Evolutionary conservation across 2,329 filamentous ascomycete genomes (phyloP), one percentile per base, ranked within the genome.

Genomic region (Lomentospora prolificans): DNA sequence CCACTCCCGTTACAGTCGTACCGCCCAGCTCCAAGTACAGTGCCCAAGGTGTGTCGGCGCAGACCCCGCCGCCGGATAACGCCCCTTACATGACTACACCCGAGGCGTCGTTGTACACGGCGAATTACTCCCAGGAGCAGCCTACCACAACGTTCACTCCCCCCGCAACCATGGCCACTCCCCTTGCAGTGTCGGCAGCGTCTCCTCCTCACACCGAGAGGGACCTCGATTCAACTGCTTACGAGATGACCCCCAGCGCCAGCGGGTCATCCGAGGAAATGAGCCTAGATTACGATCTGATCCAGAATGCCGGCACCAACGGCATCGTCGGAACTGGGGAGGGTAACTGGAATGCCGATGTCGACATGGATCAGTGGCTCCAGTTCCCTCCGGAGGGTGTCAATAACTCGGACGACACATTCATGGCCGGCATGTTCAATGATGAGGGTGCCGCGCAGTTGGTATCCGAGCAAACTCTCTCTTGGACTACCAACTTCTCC

Each of bases 311-410:
- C 7, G 51, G 51, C 24, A 48, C 46, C 14, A 51, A 36, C 9
- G 52, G 36, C 10, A 59, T 62, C 19, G 25, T 27, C 4, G 71
- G 70, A 28, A 71, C 74, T 52, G 74, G 75, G 50, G 75, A 75
- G 53, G 77, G 80, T 56, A 77, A 80, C 60, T 81, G 77, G 77
- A 76, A 77, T 59, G 73, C 74, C 19, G 78, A 79, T 58, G 75
- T 81, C 57, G 78, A 82, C 56, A 78, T 81, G 55, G 78, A 81
- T 57, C 77, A 81, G 61, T 82, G 78, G 76, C 69, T 82, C 22
- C 76, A 82, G 58, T 82, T 80, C 59, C 78, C 78, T 4, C 71
- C 72, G 1, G 78, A 80, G 52, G 75, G 72, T 5, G 70, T 70
- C 9, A 72, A 69, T 57, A 67, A 66, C 33, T 62, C 64, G 6